These are phyloP conservation scores for Meyerozyma guilliermondii DNA, from an alignment of 1,139 yeast species.

Conservation along the genomic window DNA sequence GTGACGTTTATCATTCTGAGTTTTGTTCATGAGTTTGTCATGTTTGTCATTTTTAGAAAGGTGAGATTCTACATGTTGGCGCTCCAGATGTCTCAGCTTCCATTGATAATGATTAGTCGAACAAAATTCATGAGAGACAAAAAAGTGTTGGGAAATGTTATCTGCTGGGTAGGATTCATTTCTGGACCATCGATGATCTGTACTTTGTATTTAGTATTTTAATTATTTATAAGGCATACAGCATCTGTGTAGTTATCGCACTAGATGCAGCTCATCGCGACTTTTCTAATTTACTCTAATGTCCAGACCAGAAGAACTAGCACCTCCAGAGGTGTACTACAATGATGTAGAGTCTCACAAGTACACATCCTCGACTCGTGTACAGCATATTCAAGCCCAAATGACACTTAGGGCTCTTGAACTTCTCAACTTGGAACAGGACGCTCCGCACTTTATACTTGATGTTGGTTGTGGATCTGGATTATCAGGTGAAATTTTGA, in stretches of 20 bases:
- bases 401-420: slow-evolving; percentile 95
- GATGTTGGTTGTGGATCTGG: slow-evolving; percentile 99
- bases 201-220: slow-evolving; percentile 76
- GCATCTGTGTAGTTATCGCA: background rate
- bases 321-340: slow-evolving; percentile 96
- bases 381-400: slow-evolving; percentile 95
- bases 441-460: slow-evolving; percentile 64
- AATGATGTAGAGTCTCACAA: slow-evolving; percentile 85
- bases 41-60: slow-evolving; percentile 80
- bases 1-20: slow-evolving; percentile 81
- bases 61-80: slow-evolving; percentile 74
- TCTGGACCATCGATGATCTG: slow-evolving; percentile 89
- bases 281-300: slow-evolving; percentile 26
- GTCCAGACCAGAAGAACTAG: slow-evolving; percentile 97
- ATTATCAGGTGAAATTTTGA: slow-evolving; percentile 84
- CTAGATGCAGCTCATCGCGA: background rate
- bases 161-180: slow-evolving; percentile 91
- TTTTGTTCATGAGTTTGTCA: slow-evolving; percentile 82
- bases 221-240: slow-evolving; percentile 3
- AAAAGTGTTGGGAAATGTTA: slow-evolving; percentile 66
- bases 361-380: slow-evolving; percentile 90
- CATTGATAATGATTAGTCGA: slow-evolving; percentile 52
- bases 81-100: slow-evolving; percentile 82
- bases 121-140: slow-evolving; percentile 48
- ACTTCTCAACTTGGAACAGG: slow-evolving; percentile 62